These are phyloP conservation scores for Phytophthora cactorum DNA, from an alignment of 352 stramenopile genomes.

Conservation along the genomic window DNA sequence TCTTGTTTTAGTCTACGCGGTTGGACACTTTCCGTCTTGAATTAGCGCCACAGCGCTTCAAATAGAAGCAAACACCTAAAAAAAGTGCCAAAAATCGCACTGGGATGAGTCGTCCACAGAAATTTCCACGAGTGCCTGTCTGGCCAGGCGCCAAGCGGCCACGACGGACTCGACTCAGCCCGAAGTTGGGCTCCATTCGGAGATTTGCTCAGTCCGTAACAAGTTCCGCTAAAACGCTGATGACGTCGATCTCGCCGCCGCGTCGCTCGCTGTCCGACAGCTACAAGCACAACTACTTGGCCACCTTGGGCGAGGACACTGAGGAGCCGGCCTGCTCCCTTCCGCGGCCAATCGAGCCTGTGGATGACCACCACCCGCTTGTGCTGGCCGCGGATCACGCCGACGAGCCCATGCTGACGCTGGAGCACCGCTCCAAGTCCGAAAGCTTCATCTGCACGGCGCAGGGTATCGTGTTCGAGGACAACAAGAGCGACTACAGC, in stretches of 20 bases:
- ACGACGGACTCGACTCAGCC: not conserved
- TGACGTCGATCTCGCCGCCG: conserved; percentile 15
- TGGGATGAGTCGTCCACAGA: conserved; percentile 24
- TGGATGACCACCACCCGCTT: conserved; percentile 25
- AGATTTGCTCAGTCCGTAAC: conserved; percentile 20
- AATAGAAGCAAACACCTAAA: conserved; percentile 6
- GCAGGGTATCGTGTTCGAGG: conserved; percentile 36
- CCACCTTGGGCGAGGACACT: conserved; percentile 15
- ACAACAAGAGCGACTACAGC: conserved; percentile 19
- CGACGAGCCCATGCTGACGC: not conserved
- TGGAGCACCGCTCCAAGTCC: conserved; percentile 30
- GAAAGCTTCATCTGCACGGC: conserved; percentile 41
- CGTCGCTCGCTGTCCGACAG: conserved; percentile 21
- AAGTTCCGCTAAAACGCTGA: conserved; percentile 3
- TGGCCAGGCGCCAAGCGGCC: not conserved
- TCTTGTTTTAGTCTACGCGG: no score
- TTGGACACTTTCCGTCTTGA: no score
- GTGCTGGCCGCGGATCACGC: conserved; percentile 12
- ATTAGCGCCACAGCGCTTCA: no score
- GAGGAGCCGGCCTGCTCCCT: not conserved
- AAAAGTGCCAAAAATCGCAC: conserved; percentile 14
- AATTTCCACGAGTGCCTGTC: conserved; percentile 17
- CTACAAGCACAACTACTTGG: conserved; percentile 19
- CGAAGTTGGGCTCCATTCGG: conserved; percentile 2
- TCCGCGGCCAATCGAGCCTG: not conserved